phyloP scores from a whole-genome alignment of 805 yeast species.

The Pichia nakasei region DNA sequence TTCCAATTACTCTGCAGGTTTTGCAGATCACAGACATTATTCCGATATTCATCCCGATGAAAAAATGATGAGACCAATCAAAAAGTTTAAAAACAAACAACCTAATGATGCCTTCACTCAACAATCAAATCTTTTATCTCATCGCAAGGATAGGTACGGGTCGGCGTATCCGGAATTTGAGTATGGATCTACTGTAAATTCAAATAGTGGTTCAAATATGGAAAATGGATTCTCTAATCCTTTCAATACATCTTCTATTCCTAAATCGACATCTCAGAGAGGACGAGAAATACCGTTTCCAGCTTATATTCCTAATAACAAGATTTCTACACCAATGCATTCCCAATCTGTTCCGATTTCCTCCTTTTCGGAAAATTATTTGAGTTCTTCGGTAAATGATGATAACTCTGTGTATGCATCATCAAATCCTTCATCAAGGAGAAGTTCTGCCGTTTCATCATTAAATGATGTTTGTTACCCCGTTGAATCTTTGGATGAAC shows the following conservation, averaged over 20 bases:
- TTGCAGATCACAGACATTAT: conserved; percentile 6
- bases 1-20: not conserved
- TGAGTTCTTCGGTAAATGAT: not conserved
- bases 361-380: not conserved
- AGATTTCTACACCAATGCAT: no score
- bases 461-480: conserved; percentile 92
- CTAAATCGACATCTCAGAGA: not conserved
- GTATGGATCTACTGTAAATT: not conserved
- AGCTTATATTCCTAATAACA: not conserved
- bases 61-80: conserved; percentile 3
- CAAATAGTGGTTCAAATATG: not conserved
- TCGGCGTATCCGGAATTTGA: not conserved
- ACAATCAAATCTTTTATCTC: conserved; percentile 4
- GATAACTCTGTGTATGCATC: conserved; percentile 25
- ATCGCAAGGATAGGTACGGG: conserved; percentile 4
- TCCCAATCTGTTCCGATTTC: conserved; percentile 8
- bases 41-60: conserved; percentile 4
- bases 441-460: conserved; percentile 60
- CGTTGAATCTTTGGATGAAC: conserved; percentile 41
- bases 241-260: not conserved
- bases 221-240: not conserved
- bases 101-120: conserved; percentile 2
- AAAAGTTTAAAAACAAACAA: not conserved
- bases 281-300: not conserved
- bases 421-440: conserved; percentile 58